These are phyloP conservation scores for Penicillium sp. DNA, from an alignment of 2,329 filamentous ascomycete genomes.

Conservation along the genomic window DNA sequence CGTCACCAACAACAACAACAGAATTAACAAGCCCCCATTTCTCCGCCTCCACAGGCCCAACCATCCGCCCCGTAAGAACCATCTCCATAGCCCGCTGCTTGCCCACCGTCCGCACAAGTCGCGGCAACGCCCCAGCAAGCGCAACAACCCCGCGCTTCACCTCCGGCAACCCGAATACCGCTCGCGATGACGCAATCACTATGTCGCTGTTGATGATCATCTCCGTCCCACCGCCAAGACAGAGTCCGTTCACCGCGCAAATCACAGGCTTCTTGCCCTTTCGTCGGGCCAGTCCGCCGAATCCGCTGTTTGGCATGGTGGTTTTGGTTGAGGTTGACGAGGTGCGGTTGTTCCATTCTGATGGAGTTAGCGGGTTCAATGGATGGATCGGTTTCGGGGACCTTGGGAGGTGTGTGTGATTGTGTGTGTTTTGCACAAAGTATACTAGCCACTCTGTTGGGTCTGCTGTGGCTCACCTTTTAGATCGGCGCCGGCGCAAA, in stretches of 20 bases:
- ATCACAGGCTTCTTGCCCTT: conserved; percentile 59
- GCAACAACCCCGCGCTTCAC: conserved; percentile 63
- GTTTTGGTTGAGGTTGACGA: conserved; percentile 1
- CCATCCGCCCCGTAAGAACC: conserved; percentile 55
- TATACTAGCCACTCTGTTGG: not conserved
- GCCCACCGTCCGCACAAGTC: conserved; percentile 58
- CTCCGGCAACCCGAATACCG: conserved; percentile 62
- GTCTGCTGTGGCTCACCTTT: conserved; percentile 26
- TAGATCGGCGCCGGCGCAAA: conserved; percentile 40
- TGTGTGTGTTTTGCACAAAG: not conserved
- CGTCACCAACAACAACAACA: conserved; percentile 41
- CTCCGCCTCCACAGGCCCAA: conserved; percentile 52
- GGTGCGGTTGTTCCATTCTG: conserved; percentile 30
- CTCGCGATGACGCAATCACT: conserved; percentile 50
- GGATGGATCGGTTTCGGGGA: not conserved
- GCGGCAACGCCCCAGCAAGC: conserved; percentile 60
- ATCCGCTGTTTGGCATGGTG: conserved; percentile 29
- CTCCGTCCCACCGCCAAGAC: conserved; percentile 67
- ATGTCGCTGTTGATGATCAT: conserved; percentile 66
- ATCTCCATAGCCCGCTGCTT: conserved; percentile 64
- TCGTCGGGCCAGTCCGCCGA: conserved; percentile 39
- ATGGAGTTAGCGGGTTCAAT: not conserved
- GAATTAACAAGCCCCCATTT: conserved; percentile 63
- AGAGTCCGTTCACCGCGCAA: conserved; percentile 66
- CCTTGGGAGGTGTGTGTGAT: not conserved